Base-by-base conservation (phyloP, 345 rosid species). In the Bruguiera parviflora region DNA sequence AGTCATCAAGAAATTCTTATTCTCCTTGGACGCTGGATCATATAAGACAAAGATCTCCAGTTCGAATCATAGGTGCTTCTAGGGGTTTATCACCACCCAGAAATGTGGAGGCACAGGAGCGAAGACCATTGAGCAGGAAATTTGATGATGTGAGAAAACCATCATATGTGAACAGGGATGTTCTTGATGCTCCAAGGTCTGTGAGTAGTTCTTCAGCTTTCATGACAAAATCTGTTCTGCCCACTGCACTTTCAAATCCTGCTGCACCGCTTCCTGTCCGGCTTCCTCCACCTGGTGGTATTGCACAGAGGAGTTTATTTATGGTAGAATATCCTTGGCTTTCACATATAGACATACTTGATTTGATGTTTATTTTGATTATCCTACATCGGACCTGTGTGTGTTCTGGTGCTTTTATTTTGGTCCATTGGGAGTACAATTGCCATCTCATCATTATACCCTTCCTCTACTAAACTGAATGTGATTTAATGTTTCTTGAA, bases 1-100 rank as follows among this genome's bases (percentile, higher is more conserved):
- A 81, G 63, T 70, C 87, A 21, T 75, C 89, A 13, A 80, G 89
- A 78, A 82, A 59, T 77, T 79, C 87, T 22, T 79, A 73, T 85
- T 74, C 94, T 71, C 64, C 91, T 66, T 89, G 93, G 96, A 77
- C 82, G 71, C 71, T 83, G 75, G 93, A 95, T 69, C 86, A 83
- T 73, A 71, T 92, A 61, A 79, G 88, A 67, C 73, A 73, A 65
- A 86, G 96, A 81, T 87, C 96, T 63, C 96, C 96, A 0, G 92
- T 87, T 71, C 82, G 84, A 73, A 72, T 69, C 71, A 21, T 76
- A 62, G 70, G 82, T 74, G 68, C 78, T 69, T 88, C 93, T 65
- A 82, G 90, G 85, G 96, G 82, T 18, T 60, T 80, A 46, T 86
- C 96, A 18, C 92, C 89, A 8, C 84, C 82, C 21, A 85, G 87